These are phyloP conservation scores for grape (Vitis vinifera) DNA, from an alignment of 164 flowering plant genomes.

Conservation along the genomic window DNA sequence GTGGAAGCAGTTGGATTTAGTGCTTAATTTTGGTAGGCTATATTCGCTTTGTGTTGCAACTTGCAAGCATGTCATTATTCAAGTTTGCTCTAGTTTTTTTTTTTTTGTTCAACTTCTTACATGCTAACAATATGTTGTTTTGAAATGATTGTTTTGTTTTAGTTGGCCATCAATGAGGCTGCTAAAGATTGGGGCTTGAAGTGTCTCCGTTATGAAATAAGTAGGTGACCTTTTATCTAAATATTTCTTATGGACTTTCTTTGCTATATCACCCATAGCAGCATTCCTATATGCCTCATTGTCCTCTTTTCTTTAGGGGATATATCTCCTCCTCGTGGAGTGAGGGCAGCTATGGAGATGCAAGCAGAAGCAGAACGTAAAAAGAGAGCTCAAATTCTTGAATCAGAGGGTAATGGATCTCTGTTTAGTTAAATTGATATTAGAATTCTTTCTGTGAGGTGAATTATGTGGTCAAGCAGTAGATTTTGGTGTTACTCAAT, in stretches of 20 bases:
- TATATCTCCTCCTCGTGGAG: conserved; percentile 86
- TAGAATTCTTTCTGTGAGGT: not conserved
- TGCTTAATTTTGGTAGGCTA: too few relatives aligned
- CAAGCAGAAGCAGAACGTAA: conserved; percentile 98
- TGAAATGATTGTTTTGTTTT: conserved; percentile 23
- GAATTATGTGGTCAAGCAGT: not conserved
- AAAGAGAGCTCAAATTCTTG: conserved; percentile 89
- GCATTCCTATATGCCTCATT: not conserved
- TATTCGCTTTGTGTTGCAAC: too few relatives aligned
- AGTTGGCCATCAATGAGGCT: conserved; percentile 86
- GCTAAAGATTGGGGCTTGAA: conserved; percentile 87
- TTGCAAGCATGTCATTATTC: not conserved
- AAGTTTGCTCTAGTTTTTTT: not conserved
- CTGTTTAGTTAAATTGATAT: not conserved
- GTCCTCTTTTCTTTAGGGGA: conserved; percentile 56
- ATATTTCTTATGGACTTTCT: not conserved
- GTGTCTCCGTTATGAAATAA: conserved; percentile 94
- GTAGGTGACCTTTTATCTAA: conserved; percentile 36
- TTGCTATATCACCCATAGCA: not conserved
- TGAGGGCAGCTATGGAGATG: conserved; percentile 94
- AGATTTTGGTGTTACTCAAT: not conserved
- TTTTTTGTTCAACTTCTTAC: not conserved
- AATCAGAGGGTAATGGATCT: conserved; percentile 67
- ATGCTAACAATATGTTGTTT: not conserved
- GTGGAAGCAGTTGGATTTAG: too few relatives aligned